Evolutionary conservation across 2,329 filamentous ascomycete genomes (phyloP).

Genomic region (Aspergillus aculeatus): DNA sequence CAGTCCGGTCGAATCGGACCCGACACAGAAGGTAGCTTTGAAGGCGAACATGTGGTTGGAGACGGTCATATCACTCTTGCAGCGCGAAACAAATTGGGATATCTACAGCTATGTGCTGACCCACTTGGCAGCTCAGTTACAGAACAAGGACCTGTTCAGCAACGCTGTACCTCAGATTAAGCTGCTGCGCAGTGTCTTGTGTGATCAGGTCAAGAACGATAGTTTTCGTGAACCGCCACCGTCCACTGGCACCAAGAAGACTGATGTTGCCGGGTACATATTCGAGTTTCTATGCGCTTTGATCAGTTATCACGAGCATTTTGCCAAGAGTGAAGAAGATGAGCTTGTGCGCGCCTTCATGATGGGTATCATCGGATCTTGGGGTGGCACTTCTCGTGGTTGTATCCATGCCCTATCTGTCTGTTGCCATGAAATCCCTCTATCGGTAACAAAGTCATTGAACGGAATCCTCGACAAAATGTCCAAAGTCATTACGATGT

Average conservation of each 20-base stretch:
- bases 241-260: conserved; percentile 76
- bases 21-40: conserved; percentile 48
- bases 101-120: conserved; percentile 87
- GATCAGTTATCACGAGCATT: conserved; percentile 84
- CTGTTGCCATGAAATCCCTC: conserved; percentile 89
- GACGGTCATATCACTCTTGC: conserved; percentile 69
- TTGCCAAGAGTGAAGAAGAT: conserved; percentile 81
- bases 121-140: conserved; percentile 81
- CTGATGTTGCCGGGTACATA: conserved; percentile 83
- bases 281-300: conserved; percentile 85
- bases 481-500: conserved; percentile 93
- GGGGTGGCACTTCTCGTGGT: conserved; percentile 82
- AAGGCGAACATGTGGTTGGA: conserved; percentile 73
- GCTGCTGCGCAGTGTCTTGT: conserved; percentile 71
- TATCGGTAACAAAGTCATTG: conserved; percentile 80
- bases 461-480: conserved; percentile 88
- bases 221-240: conserved; percentile 78
- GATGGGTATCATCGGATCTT: conserved; percentile 71
- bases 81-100: conserved; percentile 80
- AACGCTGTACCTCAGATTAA: conserved; percentile 72
- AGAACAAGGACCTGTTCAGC: conserved; percentile 82
- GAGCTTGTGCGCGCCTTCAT: conserved; percentile 86
- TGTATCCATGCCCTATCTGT: conserved; percentile 95
- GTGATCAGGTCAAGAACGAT: conserved; percentile 76
- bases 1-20: conserved; percentile 24